These are phyloP conservation scores for Gossypium schwendimanii DNA, from an alignment of 441 rosid species.

Conservation along the genomic window DNA sequence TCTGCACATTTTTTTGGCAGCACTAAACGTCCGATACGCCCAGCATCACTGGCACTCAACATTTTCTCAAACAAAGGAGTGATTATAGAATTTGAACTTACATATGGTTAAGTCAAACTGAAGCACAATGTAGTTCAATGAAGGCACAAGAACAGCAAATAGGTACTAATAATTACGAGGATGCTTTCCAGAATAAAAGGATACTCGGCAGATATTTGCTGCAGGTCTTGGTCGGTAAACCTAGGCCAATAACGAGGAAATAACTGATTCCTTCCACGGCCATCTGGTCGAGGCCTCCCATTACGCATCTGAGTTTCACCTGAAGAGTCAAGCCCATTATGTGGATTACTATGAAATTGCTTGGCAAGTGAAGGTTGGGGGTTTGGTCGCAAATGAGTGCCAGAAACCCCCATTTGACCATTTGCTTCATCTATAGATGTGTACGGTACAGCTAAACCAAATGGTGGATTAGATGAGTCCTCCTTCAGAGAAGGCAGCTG, in stretches of 20 bases:
- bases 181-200: constrained; percentile 38
- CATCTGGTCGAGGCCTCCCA: constrained; percentile 60
- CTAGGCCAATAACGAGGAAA: constrained; percentile 89
- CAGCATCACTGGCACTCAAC: constrained; percentile 97
- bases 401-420: constrained; percentile 44
- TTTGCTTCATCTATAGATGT: constrained; percentile 46
- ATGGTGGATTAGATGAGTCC: constrained; percentile 45
- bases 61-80: constrained; percentile 95
- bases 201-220: constrained; percentile 80
- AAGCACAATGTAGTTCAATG: constrained; percentile 9
- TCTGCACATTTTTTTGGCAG: constrained; percentile 97
- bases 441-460: constrained; percentile 36
- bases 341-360: constrained; percentile 41
- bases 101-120: constrained; percentile 48
- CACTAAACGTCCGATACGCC: constrained; percentile 82
- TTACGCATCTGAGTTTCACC: constrained; percentile 40
- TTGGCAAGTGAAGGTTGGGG: constrained; percentile 38
- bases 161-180: neutral
- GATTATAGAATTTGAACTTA: constrained; percentile 72
- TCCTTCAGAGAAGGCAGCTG: constrained; percentile 45
- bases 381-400: constrained; percentile 36
- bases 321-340: constrained; percentile 50
- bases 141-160: neutral
- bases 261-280: constrained; percentile 57
- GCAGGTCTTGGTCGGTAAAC: constrained; percentile 70